phyloP scores from a whole-genome alignment of 164 flowering plant genomes.

The Vitis rupestris region DNA sequence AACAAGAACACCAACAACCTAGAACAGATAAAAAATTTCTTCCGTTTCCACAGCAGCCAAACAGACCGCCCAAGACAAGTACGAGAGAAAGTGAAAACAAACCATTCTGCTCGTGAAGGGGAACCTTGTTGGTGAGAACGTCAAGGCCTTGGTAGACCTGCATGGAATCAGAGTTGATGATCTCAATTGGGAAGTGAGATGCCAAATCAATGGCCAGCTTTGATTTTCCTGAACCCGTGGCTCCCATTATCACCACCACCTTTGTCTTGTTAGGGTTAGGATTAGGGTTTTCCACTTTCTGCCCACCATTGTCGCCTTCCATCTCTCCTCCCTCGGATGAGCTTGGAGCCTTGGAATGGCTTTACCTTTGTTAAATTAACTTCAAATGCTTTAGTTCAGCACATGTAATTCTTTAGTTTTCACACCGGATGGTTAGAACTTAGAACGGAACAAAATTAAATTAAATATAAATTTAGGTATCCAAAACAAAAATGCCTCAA shows the following conservation, averaged over 20 bases:
- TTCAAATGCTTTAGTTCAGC: too few relatives aligned
- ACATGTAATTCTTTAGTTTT: too few relatives aligned
- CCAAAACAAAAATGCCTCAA: too few relatives aligned
- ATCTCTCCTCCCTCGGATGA: not conserved
- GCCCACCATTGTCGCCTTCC: conserved; percentile 1
- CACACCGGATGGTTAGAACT: too few relatives aligned
- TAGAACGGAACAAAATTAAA: too few relatives aligned
- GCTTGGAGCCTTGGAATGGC: too few relatives aligned
- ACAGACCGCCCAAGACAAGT: not conserved
- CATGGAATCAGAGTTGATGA: conserved; percentile 97
- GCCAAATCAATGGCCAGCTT: conserved; percentile 82
- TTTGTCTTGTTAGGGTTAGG: conserved; percentile 40
- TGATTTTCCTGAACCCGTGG: conserved; percentile 88
- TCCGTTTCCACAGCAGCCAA: not conserved
- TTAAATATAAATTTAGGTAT: too few relatives aligned
- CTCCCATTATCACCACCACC: conserved; percentile 83
- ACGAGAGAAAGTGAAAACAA: not conserved
- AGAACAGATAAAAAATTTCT: too few relatives aligned
- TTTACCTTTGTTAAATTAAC: too few relatives aligned
- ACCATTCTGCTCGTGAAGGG: conserved; percentile 73
- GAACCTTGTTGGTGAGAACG: conserved; percentile 91
- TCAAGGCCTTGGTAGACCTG: conserved; percentile 88
- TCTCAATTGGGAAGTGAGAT: conserved; percentile 71
- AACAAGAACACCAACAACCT: too few relatives aligned
- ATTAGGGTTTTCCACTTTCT: conserved; percentile 2